Evolutionary conservation across 257 asterid genomes (phyloP), one percentile per base, ranked within the genome.

Genomic region (Primulina tabacum): DNA sequence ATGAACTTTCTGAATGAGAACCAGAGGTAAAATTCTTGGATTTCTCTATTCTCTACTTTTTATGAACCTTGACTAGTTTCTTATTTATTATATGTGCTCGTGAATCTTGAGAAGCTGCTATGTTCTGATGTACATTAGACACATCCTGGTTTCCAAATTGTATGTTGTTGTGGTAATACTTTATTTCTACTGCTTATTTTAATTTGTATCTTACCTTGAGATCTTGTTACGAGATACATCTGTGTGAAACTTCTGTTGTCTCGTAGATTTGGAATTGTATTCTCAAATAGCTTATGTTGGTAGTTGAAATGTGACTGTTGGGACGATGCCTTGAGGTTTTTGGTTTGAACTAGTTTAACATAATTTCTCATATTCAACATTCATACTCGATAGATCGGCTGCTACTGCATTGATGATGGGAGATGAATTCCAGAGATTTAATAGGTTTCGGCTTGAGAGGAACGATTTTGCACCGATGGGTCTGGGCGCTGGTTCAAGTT

Each of bases 1-100:
- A 65, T 82, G 78, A 82, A 69, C 74, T 83, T 88, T 71, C 64
- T 84, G 73, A 84, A 64, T 76, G 95, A 89, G 37, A 84, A 79
- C 65, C 88, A 71, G 28, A 90, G 98, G 97, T 88, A 75, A 59
- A 10, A 26, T 64, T 34, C 43, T 3, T 17, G 62, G 37, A 63
- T 7, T 59, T 47, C 20, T 53, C 17, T 26, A 32, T 17, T 40
- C 37, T 70, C 52, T 4, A 52, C 34, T 72, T 65, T 35, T 9
- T 69, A 6, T 32, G 50, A 57, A 29, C 57, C 40, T 65, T 17
- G n/a, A 26, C 61, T 74, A 28, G 56, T 60, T 50, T 55, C 69
- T 78, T 68, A 28, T 65, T 70, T 26, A n/a, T 7, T 47, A 43
- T 24, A 28, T 28, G 29, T 72, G 20, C 67, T 56, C 68, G 34